phyloP scores from a whole-genome alignment of 768 basidiomycete species.

The Rhizopogon salebrosus region DNA sequence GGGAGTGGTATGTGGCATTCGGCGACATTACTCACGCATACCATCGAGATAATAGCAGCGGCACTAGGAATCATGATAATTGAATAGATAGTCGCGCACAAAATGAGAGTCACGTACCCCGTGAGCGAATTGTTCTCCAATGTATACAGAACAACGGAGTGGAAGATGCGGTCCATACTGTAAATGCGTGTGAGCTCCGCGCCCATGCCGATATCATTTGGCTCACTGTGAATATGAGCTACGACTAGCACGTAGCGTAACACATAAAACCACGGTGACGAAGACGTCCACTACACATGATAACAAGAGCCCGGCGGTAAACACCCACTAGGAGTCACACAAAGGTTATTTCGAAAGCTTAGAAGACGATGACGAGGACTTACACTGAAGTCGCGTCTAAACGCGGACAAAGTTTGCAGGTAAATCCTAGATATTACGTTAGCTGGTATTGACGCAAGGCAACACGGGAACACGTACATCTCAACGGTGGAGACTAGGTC shows the following conservation, averaged over 20 bases:
- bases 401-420: conserved; percentile 17
- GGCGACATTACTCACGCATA: conserved; percentile 31
- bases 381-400: conserved; percentile 18
- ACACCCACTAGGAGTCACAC: conserved; percentile 35
- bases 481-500: conserved; percentile 22
- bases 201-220: background rate
- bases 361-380: background rate
- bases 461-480: conserved; percentile 17
- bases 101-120: conserved; percentile 22
- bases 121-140: conserved; percentile 51
- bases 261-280: conserved; percentile 41
- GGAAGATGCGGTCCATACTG: conserved; percentile 44
- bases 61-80: conserved; percentile 14
- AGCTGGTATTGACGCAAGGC: background rate
- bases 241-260: conserved; percentile 35
- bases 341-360: conserved; percentile 8
- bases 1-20: background rate
- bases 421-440: conserved; percentile 14
- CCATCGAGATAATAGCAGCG: conserved; percentile 35
- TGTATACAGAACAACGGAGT: conserved; percentile 43
- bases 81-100: conserved; percentile 8
- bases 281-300: conserved; percentile 46
- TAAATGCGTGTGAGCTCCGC: background rate
- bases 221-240: conserved; percentile 34
- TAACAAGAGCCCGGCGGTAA: conserved; percentile 45